A percentile compares a stretch with the other conserved stretches of the same genome.
These are phyloP conservation scores for Solanum hybrid DNA, from an alignment of 305 asterid species.

Conservation along the genomic window DNA sequence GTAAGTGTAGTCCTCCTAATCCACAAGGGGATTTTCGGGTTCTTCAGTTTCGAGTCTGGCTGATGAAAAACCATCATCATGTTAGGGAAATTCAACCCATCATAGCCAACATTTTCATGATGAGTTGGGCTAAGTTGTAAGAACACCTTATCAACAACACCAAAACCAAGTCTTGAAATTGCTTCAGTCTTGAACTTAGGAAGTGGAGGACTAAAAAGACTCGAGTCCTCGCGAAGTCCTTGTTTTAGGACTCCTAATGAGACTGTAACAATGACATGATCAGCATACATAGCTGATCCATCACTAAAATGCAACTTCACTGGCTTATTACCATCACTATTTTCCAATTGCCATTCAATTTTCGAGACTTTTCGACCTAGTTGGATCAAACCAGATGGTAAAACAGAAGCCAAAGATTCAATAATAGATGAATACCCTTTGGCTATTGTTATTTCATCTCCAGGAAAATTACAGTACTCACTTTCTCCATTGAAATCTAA, in stretches of 20 bases:
- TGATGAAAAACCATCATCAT: slow-evolving; percentile 69
- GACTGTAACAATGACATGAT: slow-evolving; percentile 74
- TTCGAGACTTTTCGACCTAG: slow-evolving; percentile 38
- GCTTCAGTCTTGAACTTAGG: slow-evolving; percentile 50
- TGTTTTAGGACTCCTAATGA: slow-evolving; percentile 70
- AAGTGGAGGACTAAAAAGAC: slow-evolving; percentile 53
- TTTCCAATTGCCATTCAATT: slow-evolving; percentile 51
- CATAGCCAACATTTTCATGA: not conserved
- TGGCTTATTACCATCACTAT: slow-evolving; percentile 18
- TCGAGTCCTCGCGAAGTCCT: slow-evolving; percentile 32
- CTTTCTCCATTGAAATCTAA: slow-evolving; percentile 69
- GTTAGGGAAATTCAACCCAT: slow-evolving; percentile 25
- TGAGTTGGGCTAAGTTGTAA: slow-evolving; percentile 25
- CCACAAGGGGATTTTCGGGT: slow-evolving; percentile 62
- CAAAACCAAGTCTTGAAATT: slow-evolving; percentile 66
- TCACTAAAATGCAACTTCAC: slow-evolving; percentile 62
- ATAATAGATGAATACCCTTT: slow-evolving; percentile 55
- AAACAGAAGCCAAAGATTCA: slow-evolving; percentile 46
- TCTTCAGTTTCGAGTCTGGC: slow-evolving; percentile 5
- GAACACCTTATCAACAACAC: slow-evolving; percentile 78
- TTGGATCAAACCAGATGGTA: slow-evolving; percentile 55
- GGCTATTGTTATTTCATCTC: slow-evolving; percentile 70
- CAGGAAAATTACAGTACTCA: slow-evolving; percentile 58
- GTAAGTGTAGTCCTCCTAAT: slow-evolving; percentile 55
- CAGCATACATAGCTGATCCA: slow-evolving; percentile 53